phyloP scores from a whole-genome alignment of 495 filamentous ascomycete species.

The Penicillium arizonense region DNA sequence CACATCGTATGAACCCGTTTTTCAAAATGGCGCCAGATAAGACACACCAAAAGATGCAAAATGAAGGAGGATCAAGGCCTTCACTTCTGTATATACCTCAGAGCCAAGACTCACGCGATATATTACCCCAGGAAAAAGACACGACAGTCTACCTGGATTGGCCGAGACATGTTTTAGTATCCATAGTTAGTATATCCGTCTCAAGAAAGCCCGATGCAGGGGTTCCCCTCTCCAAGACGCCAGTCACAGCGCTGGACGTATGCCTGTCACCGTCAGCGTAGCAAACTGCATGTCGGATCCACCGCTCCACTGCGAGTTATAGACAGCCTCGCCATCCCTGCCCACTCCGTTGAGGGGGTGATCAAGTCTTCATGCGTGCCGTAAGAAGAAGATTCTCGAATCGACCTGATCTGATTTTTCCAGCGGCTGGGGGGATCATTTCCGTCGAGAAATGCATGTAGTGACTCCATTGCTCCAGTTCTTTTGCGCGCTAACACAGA shows the following conservation, averaged over 20 bases:
- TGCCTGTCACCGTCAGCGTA: slow-evolving; percentile 6
- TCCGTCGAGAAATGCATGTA: slow-evolving; percentile 3
- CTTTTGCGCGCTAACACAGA: slow-evolving; percentile 35
- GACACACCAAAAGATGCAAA: too few species aligned
- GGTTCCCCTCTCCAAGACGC: slow-evolving; percentile 1
- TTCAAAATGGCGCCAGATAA: too few species aligned
- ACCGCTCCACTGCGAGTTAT: slow-evolving; percentile 23
- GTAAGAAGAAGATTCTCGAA: slow-evolving; percentile 19
- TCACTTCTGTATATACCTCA: too few species aligned
- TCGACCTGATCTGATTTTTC: neutral
- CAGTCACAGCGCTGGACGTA: slow-evolving; percentile 5
- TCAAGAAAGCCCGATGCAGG: neutral
- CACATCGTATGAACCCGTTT: too few species aligned
- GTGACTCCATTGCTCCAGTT: slow-evolving; percentile 27
- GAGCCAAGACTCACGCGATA: slow-evolving; percentile 1
- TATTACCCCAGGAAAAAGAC: neutral
- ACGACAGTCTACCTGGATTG: neutral
- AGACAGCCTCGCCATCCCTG: slow-evolving; percentile 10
- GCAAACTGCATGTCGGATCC: slow-evolving; percentile 32
- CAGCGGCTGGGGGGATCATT: slow-evolving; percentile 10
- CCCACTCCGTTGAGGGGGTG: slow-evolving; percentile 1
- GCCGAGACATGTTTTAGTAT: neutral
- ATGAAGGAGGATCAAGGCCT: too few species aligned
- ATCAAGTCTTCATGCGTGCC: neutral
- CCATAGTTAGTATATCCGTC: neutral